Conservation (phyloP, 495 filamentous ascomycete species). For the Bacidia gigantensis region DNA sequence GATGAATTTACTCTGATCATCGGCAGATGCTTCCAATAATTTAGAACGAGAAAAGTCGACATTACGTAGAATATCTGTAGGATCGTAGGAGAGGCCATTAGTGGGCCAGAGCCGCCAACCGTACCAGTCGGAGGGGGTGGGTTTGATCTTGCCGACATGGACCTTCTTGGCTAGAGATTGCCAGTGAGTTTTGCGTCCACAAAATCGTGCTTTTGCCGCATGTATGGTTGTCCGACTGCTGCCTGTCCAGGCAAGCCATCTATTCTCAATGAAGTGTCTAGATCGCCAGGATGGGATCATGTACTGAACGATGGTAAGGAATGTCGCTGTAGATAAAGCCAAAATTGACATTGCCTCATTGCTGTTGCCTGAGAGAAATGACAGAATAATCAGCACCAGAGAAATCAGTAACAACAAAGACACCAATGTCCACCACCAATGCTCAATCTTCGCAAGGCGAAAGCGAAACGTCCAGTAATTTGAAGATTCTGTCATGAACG, state of each 20-base stretch:
- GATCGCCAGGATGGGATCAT: not conserved
- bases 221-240: slow-evolving; percentile 2
- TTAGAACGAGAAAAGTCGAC: not conserved
- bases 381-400: too few species aligned
- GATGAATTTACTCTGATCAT: too few species aligned
- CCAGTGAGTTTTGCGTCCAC: slow-evolving; percentile 1
- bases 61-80: not conserved
- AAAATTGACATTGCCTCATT: too few species aligned
- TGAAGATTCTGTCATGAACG: too few species aligned
- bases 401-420: too few species aligned
- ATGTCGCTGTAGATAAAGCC: too few species aligned
- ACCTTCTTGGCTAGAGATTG: not conserved
- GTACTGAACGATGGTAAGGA: slow-evolving; percentile 5
- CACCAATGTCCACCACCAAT: too few species aligned
- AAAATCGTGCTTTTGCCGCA: slow-evolving; percentile 2
- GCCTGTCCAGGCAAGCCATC: slow-evolving; percentile 5
- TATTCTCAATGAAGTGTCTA: not conserved
- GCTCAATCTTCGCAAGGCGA: too few species aligned
- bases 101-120: slow-evolving; percentile 2
- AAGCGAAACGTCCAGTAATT: too few species aligned
- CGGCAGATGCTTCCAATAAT: too few species aligned
- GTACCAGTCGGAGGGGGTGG: not conserved
- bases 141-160: not conserved
- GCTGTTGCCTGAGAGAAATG: too few species aligned
- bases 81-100: not conserved